A percentile compares a stretch with the other conserved stretches of the same genome.
These are phyloP conservation scores for Salvia rosmarinus DNA, from an alignment of 257 asterid genomes.

Conservation along the genomic window DNA sequence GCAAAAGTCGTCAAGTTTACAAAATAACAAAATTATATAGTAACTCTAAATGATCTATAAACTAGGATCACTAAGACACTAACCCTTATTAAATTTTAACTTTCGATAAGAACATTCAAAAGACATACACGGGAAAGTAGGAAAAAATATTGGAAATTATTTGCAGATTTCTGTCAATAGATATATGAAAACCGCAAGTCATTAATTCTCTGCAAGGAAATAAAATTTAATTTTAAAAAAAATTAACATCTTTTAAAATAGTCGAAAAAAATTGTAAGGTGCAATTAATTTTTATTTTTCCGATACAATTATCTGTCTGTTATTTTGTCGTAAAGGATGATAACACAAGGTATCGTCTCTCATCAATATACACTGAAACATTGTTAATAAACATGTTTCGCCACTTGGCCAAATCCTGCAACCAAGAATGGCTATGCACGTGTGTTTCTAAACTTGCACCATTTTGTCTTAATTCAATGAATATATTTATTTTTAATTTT, in stretches of 20 bases:
- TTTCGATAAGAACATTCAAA: too few relatives aligned
- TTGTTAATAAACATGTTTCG: conserved; percentile 29
- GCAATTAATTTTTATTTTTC: background rate
- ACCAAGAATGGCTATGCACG: conserved; percentile 45
- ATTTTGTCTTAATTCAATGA: conserved; percentile 18
- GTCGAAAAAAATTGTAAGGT: background rate
- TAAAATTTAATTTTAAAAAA: background rate
- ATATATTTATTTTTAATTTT: background rate
- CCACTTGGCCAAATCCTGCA: conserved; percentile 31
- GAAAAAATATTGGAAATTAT: too few relatives aligned
- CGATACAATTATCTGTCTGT: conserved; percentile 17
- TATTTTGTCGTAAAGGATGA: conserved; percentile 32
- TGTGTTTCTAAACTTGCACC: conserved; percentile 27
- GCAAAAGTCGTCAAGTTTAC: too few relatives aligned
- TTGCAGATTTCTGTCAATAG: too few relatives aligned
- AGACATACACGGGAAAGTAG: too few relatives aligned
- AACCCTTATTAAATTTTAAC: too few relatives aligned
- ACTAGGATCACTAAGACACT: too few relatives aligned
- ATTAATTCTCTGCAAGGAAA: too few relatives aligned
- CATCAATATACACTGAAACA: conserved; percentile 21
- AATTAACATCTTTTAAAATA: background rate
- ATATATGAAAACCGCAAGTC: too few relatives aligned
- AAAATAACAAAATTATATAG: too few relatives aligned
- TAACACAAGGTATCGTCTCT: conserved; percentile 31
- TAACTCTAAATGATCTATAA: too few relatives aligned